A percentile compares a stretch with the other conserved stretches of the same genome.
These are phyloP conservation scores for Fusarium torulosum DNA, from an alignment of 2,329 filamentous ascomycete species.

Conservation along the genomic window DNA sequence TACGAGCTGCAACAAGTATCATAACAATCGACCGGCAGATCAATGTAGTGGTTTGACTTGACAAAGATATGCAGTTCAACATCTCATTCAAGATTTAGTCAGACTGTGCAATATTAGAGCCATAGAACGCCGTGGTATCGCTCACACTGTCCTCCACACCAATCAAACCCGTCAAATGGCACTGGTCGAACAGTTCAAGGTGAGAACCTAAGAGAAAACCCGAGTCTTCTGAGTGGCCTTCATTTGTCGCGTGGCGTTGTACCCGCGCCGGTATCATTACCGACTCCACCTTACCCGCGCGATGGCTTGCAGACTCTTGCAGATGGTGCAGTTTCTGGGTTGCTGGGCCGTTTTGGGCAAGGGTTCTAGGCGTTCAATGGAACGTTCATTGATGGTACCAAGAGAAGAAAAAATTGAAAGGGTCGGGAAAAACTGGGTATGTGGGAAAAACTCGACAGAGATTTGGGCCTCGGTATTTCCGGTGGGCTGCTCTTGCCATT, in stretches of 20 bases:
- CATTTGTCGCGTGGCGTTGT: slow-evolving; percentile 30
- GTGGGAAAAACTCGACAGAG: slow-evolving; percentile 26
- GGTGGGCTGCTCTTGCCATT: slow-evolving; percentile 32
- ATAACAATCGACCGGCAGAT: slow-evolving; percentile 17
- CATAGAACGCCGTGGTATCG: neutral
- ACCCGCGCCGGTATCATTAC: slow-evolving; percentile 38
- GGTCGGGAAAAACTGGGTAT: slow-evolving; percentile 34
- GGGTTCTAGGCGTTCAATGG: slow-evolving; percentile 4
- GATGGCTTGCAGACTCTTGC: slow-evolving; percentile 37
- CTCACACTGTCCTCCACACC: slow-evolving; percentile 20
- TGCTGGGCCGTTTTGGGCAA: slow-evolving; percentile 25
- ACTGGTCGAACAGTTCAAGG: slow-evolving; percentile 1
- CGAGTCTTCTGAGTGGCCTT: slow-evolving; percentile 26
- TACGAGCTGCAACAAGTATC: slow-evolving; percentile 10
- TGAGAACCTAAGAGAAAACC: slow-evolving; percentile 15
- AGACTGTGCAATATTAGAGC: neutral
- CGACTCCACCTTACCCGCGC: slow-evolving; percentile 43
- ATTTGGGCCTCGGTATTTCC: slow-evolving; percentile 37
- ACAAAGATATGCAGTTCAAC: too few relatives aligned
- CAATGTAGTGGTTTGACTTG: slow-evolving; percentile 13
- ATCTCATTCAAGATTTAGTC: neutral
- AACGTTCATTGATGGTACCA: slow-evolving; percentile 17
- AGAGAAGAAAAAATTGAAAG: slow-evolving; percentile 6
- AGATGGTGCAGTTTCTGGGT: slow-evolving; percentile 20
- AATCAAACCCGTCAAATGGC: neutral